Base-by-base conservation (phyloP, 176 grass and related monocot genomes). In the Eleusine coracana region DNA sequence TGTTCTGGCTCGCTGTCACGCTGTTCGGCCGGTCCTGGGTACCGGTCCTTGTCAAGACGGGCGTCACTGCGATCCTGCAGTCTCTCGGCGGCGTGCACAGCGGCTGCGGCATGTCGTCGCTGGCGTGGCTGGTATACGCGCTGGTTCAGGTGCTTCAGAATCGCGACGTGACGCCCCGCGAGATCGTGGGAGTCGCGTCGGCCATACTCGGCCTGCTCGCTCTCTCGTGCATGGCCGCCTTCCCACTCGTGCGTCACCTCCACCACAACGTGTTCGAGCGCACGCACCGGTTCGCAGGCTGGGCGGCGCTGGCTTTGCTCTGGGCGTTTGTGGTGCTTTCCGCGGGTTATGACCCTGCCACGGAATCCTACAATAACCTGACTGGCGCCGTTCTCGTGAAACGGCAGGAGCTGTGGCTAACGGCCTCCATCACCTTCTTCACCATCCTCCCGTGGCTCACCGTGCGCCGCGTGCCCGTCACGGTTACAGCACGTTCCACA, bases 211-310 rank as follows among this genome's bases (percentile, higher is more conserved):
- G 18, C 5, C 29, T 90, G 16, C 74, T 93, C 6, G 80, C 15
- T 11, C 58, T 90, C 14, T 90, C 82, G 9, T 93, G 88, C 63
- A 4, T 83, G 5, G 85, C 88, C 1, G 88, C 82, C 27, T 90
- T 93, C 88, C 91, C 91, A 34, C 81, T 90, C 29, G 48, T 93
- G 49, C 88, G 91, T 54, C 91, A 93, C 85, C 88, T 90, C 51
- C 91, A 93, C 69, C 91, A 93, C 69, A 93, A 93, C 88, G 85
- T 88, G 39, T 93, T 93, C 67, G 91, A 93, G 79, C 84, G 85
- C 61, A 88, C 91, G 16, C 91, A 93, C 78, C 88, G 91, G 9
- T 90, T 90, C 36, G 88, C 91, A 18, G 91, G 91, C 2, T 93
- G 88, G 91, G 50, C 20, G 20, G 85, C 88, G 2, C 91, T 90